These are phyloP conservation scores for Penicillium maclennaniae DNA, from an alignment of 495 filamentous ascomycete species.

Conservation along the genomic window DNA sequence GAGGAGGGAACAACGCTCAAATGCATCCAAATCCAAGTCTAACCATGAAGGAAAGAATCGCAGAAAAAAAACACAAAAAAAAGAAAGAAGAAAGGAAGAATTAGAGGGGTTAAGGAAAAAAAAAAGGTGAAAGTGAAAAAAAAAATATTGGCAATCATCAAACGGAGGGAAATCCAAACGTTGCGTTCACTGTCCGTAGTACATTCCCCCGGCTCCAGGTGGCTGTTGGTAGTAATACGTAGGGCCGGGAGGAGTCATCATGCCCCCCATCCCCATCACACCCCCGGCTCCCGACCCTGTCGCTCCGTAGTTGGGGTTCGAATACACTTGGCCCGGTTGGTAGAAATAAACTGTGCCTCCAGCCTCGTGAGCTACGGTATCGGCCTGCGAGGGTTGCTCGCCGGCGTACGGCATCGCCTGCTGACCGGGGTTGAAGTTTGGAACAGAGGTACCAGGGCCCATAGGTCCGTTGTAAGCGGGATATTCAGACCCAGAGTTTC, in stretches of 20 bases:
- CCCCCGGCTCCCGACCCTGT: conserved; percentile 50
- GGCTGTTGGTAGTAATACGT: conserved; percentile 73
- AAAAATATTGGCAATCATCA: conserved; percentile 3
- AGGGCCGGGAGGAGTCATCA: conserved; percentile 69
- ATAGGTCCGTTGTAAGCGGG: conserved; percentile 42
- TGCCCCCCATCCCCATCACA: conserved; percentile 70
- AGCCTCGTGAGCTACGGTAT: conserved; percentile 83
- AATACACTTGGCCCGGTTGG: conserved; percentile 64
- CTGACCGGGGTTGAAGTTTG: conserved; percentile 50
- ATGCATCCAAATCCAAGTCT: conserved; percentile 36
- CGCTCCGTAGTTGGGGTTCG: conserved; percentile 46
- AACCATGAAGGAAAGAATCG: conserved; percentile 9
- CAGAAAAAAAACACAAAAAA: conserved; percentile 3
- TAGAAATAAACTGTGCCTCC: conserved; percentile 97
- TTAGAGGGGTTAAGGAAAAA: conserved; percentile 9
- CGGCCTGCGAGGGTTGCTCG: conserved; percentile 50
- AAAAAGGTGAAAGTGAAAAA: conserved; percentile 8
- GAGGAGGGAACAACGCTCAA: conserved; percentile 34
- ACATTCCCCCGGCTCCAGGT: conserved; percentile 38
- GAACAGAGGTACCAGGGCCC: conserved; percentile 49
- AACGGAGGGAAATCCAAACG: background rate
- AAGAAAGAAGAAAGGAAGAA: conserved; percentile 10
- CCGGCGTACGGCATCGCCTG: conserved; percentile 42
- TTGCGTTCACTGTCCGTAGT: conserved; percentile 59
- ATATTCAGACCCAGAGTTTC: conserved; percentile 37